Base-by-base conservation (phyloP, 768 basidiomycete genomes). In the Clitopilus passeckerianus region DNA sequence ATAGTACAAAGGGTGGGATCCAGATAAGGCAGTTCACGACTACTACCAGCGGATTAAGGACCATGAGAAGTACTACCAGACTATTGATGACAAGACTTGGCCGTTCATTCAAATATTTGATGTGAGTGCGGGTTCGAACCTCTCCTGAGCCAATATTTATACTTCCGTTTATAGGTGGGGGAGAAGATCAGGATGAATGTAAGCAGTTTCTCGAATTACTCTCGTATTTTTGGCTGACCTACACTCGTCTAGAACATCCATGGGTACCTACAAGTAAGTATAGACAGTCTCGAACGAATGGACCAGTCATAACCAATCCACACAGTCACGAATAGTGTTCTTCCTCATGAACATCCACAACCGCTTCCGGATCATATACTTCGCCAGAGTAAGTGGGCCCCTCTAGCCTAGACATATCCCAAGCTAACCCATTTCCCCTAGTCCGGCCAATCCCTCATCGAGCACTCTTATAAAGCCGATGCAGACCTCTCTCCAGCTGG, bases 301-400 rank as follows among this genome's bases (percentile, higher is more conserved):
- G 16, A 46, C 30, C 24, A 54, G 20, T 50, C 9, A 20, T 53
- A 6, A 59, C 65, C 6, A 64, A 56, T 55, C 56, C 14, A 30
- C 33, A 30, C 73, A 98, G 87, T 93, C 93, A 1, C 79, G 96
- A 60, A 95, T 98, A 60, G 92, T 98, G 23, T 99, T 98, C 80
- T 98, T 97, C 80, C 79, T 99, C 50, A 98, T 98, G 97, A 99
- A 99, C 71, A 98, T 99, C 53, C 96, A 99, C 74, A 98, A 95
- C 67, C 81, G 83, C 62, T 91, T 87, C 69, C 82, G 96, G 20
- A 94, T 89, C 53, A 99, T 99, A 63, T 98, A 95, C 72, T 98
- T 99, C 74, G 96, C 96, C 5, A 78, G 96, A 41, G 95, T 97
- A 68, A 61, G 91, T 71, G 43, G 50, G 10, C 34, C 15, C 27